Percentiles rank a stretch among this genome's conserved stretches.
Conservation (phyloP, 2,329 filamentous ascomycete species). For the Pseudogymnoascus sp. region DNA sequence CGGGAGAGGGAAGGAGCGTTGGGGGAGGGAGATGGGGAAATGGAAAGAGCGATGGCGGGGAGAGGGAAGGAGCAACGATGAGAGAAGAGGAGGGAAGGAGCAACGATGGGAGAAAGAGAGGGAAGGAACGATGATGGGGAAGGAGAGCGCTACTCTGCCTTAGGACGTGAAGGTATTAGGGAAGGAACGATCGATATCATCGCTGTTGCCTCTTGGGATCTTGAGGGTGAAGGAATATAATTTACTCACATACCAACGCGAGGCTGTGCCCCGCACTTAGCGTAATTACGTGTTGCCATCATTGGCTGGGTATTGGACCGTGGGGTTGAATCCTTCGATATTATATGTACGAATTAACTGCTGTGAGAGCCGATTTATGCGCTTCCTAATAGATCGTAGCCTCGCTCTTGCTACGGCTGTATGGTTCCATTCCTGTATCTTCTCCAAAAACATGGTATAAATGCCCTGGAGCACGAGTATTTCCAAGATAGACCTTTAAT, state of each 20-base stretch:
- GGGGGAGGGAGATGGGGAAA: neutral
- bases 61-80: neutral
- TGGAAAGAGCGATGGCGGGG: neutral
- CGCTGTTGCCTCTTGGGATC: neutral
- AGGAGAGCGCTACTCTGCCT: neutral
- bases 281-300: neutral
- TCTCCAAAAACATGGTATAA: neutral
- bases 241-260: neutral
- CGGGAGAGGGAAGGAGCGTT: neutral
- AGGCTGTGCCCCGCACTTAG: neutral
- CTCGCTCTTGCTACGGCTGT: neutral
- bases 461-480: neutral
- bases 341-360: neutral
- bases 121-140: neutral
- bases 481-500: neutral
- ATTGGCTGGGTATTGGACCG: neutral
- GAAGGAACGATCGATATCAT: neutral
- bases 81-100: neutral
- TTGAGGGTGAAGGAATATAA: neutral
- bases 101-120: neutral
- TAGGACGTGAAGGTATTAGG: neutral
- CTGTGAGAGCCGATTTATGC: neutral
- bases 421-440: neutral
- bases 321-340: neutral
- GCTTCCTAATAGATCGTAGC: neutral